Evolutionary conservation across 2,329 filamentous ascomycete species (phyloP), one percentile per base, ranked within the genome.

Genomic region (Curvularia sp.): DNA sequence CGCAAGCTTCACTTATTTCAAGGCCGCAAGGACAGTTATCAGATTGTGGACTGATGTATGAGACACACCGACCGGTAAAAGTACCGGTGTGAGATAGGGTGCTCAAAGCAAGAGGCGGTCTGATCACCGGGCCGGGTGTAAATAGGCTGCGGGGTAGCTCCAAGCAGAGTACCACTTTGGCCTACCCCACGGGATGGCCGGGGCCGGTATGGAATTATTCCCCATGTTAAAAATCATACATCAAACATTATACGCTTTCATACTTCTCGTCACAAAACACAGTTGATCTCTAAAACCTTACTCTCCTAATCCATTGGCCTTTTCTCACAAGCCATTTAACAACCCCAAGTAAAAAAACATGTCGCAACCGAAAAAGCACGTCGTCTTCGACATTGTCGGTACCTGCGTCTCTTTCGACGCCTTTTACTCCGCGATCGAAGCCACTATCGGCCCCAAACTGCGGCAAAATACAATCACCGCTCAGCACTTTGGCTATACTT

Each of bases 371-470:
- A 44, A 18, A 15, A 62, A 62, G 31, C 59, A 62, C 13, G 59
- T 62, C 13, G 56, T 59, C 18, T 62, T 62, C 35, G 59, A 62
- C 49, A 53, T 62, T 24, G 59, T 62, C 44, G 59, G 59, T 12
- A 62, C 59, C 39, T 62, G 59, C 39, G 59, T 62, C 26, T 62
- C 56, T 3, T 62, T 62, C 12, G 59, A 59, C 41, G 59, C 59
- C 33, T 62, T 59, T 53, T 62, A 62, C 41, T 49, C 59, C 42
- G 33, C 49, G 18, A 62, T 62, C 49, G 56, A 59, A 8, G 49
- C 49, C 31, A 49, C 53, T 26, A 26, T 62, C 18, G 59, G 59
- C 41, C 28, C 38, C 30, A 59, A 59, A 31, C 59, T 62, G 31
- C 53, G 56, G 53, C 8, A 57, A 2, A 44, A 56, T 31, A 46